Evolutionary conservation across 2,329 filamentous ascomycete genomes (phyloP).

Genomic region (Cordyceps tenuipes): DNA sequence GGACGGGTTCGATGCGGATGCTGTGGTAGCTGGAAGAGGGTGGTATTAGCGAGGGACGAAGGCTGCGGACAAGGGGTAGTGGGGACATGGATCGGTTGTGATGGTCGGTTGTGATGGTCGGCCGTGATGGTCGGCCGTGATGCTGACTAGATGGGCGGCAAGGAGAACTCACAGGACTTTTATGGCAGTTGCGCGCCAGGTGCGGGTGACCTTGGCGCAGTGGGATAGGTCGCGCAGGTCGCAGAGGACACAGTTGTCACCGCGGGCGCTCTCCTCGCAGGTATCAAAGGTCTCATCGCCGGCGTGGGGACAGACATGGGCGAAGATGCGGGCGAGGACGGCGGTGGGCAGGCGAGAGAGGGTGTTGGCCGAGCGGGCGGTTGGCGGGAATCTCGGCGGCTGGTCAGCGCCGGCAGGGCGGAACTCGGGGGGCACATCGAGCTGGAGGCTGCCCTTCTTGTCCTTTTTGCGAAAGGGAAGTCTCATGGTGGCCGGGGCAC

Average conservation of each 20-base stretch:
- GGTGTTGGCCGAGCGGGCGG: constrained; percentile 30
- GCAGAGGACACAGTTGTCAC: constrained; percentile 85
- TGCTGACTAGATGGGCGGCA: background rate
- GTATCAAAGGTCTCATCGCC: constrained; percentile 69
- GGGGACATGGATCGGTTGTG: background rate
- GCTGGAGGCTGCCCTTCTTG: constrained; percentile 26
- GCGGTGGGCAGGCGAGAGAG: constrained; percentile 53
- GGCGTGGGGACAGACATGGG: constrained; percentile 74
- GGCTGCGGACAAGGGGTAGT: background rate
- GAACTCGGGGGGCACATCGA: constrained; percentile 23
- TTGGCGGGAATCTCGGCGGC: constrained; percentile 28
- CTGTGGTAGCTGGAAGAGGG: constrained; percentile 60
- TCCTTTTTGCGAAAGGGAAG: constrained; percentile 30
- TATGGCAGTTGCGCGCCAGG: constrained; percentile 53
- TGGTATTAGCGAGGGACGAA: constrained; percentile 1
- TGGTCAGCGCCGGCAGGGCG: constrained; percentile 20
- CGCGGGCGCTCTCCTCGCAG: constrained; percentile 71
- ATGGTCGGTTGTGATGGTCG: too few species aligned
- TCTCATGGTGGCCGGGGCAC: constrained; percentile 23
- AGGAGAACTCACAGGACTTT: constrained; percentile 50
- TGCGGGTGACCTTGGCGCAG: constrained; percentile 64
- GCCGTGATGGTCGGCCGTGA: too few species aligned
- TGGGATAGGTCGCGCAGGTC: constrained; percentile 82
- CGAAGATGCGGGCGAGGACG: constrained; percentile 72
- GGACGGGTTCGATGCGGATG: constrained; percentile 86